A percentile compares a stretch with the other conserved stretches of the same genome.
Evolutionary conservation across 169 alveolate species (phyloP).

Genomic region (Plasmodium vivax): DNA sequence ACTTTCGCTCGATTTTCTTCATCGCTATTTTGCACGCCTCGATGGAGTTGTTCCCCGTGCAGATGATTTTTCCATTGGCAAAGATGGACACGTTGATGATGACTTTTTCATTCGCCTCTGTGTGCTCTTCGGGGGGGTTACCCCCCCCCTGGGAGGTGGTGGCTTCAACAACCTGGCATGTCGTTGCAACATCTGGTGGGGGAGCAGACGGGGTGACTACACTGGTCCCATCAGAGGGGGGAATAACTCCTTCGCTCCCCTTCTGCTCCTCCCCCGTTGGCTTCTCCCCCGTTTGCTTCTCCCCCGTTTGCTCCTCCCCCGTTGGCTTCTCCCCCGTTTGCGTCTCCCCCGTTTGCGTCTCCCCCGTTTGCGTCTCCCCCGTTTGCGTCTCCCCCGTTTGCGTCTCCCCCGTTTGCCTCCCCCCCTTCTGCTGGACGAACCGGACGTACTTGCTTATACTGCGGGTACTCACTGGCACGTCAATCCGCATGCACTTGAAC

Average conservation of each 20-base stretch:
- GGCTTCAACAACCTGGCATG: background rate
- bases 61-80: constrained; percentile 82
- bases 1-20: constrained; percentile 82
- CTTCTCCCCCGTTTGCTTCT: too few species aligned
- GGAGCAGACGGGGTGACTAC: background rate
- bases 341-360: too few species aligned
- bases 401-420: too few species aligned
- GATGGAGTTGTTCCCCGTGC: constrained; percentile 83
- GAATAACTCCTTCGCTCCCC: background rate
- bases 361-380: too few species aligned
- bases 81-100: constrained; percentile 82
- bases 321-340: too few species aligned
- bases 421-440: background rate
- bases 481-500: constrained; percentile 83
- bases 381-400: too few species aligned
- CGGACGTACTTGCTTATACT: constrained; percentile 29
- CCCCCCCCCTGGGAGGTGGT: background rate
- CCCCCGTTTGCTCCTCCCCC: too few species aligned
- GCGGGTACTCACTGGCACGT: constrained; percentile 73
- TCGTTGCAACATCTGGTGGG: background rate
- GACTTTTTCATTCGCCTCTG: constrained; percentile 29
- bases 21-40: constrained; percentile 80
- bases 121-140: background rate
- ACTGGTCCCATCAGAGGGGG: background rate
- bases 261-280: background rate